Evolutionary conservation across 495 filamentous ascomycete species (phyloP), one percentile per base, ranked within the genome.

Genomic region (Penicillium lagena): DNA sequence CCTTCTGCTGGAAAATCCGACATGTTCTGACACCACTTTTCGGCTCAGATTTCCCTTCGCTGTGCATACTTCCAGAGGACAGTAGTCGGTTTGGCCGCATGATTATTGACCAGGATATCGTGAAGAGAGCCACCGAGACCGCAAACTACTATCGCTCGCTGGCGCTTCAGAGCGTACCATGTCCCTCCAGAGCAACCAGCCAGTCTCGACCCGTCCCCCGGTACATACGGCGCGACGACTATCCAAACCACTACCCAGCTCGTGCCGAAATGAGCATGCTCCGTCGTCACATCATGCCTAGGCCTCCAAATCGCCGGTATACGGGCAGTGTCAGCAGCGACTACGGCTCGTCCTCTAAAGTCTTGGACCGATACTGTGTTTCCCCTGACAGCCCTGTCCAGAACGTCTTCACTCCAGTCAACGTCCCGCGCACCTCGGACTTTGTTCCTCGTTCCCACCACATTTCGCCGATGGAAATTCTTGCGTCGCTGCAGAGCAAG

Each of bases 1-100:
- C 84, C 2, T 96, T 96, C 59, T 97, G 91, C 70, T 81, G 81
- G 60, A 67, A 78, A 11, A 95, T 98, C 52, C 82, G 91, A 17
- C 79, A 80, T 46, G 89, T 81, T 1, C 68, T 98, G 36, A 93
- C 90, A 9, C 90, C 90, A 12, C 67, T 98, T 42, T 98, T 98
- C 58, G 93, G 93, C 0, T 71, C 75, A 7, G 75, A 81, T 43
- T 97, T 98, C 62, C 81, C 87, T 2, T 64, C 68, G 0, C 66
- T 78, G 31, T 98, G 93, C 57, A 64, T 84, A n/a, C 75, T 56
- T 1, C 78, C 78, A 3, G 63, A 74, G 12, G 68, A 80, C 39
- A 60, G 77, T 7, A 69, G 73, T 1, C 68, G 68, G 9, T 84
- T 80, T 59, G 77, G 71, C 27, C 75, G 74, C 29, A 89, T 89